Evolutionary conservation across 2,329 filamentous ascomycete species (phyloP), one percentile per base, ranked within the genome.

Genomic region (Fusarium sp.): DNA sequence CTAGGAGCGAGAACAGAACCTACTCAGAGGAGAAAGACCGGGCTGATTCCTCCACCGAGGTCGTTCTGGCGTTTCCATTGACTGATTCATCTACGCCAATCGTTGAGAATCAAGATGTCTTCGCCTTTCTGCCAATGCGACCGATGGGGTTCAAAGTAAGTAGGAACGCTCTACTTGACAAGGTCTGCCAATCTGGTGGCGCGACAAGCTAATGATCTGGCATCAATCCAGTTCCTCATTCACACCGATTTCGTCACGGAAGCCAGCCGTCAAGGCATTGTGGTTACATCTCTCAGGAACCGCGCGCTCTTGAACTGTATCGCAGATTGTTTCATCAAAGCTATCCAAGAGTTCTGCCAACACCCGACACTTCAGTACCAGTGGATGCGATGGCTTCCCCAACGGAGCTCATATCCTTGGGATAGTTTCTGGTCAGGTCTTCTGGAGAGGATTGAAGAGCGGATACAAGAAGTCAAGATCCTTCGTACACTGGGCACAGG

Each of bases 161-260:
- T 18, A 6, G n/a, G 1, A 2, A 8, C 36, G 1, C 15, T 20
- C 5, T 31, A 17, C 5, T 10, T 17, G 20, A 22, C 24, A 26
- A 14, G 15, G 6, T 13, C 24, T 18, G 34, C 10, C 5, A 6
- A 10, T 3, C 3, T 17, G 7, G 8, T 2, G 6, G 24, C 5
- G 8, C 13, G 17, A 17, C 38, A 26, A 45, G 14, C 62, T 57
- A 14, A 50, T 14, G 26, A 15, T 3, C 2, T 5, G n/a, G 6
- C 14, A 4, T 5, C 17, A 3, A 8, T 15, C 15, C 10, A 82
- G 75, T 86, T 87, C 43, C 69, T 86, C 2, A 82, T 87, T 13
- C 84, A 87, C 10, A 77, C 82, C 8, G 84, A 87, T 63, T 87
- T 86, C 56, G 82, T 83, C 39, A 85, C 81, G 0, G 71, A 80